Base-by-base conservation (phyloP, 345 rosid species). In the Moringa oleifera region DNA sequence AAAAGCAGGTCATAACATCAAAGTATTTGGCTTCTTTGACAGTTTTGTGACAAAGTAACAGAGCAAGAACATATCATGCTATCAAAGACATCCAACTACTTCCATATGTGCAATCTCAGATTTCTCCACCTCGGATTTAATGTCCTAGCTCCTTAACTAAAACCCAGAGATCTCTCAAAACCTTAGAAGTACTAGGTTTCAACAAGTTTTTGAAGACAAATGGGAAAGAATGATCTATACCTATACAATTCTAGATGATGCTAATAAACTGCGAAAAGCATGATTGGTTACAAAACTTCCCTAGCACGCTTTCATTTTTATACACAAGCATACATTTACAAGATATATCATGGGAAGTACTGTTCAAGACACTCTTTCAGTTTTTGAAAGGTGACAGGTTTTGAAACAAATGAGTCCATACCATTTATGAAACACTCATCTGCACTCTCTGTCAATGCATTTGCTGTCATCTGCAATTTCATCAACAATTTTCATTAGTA, bases 391-490 rank as follows among this genome's bases (percentile, higher is more conserved):
- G 97, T 90, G 62, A 88, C 84, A 20, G 98, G 98, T 71, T 93
- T 90, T 12, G 98, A 90, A 58, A 86, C 87, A 66, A 90, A 93
- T 0, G 98, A 93, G 66, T 89, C 93, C 94, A 93, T 93, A 51
- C 98, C 98, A 52, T 87, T 93, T 53, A 86, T 86, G 51, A 53
- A 93, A 73, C 99, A 94, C 70, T 94, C 96, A 11, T 88, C 96
- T 61, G 89, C 87, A 69, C 96, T 90, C 74, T 90, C 99, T 24
- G 97, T 75, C 73, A 86, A 73, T 50, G 98, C 85, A 71, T 88
- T 93, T n/a, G 97, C 95, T 11, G 96, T 90, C 95, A 94, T 86
- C 99, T 90, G 86, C 88, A 76, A 25, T 68, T 23, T 18, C 16
- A 62, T 20, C 49, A 33, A 23, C 10, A 10, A 53, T 23, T 15